phyloP scores from a whole-genome alignment of 2,329 filamentous ascomycete species.

The Zasmidium cellare region DNA sequence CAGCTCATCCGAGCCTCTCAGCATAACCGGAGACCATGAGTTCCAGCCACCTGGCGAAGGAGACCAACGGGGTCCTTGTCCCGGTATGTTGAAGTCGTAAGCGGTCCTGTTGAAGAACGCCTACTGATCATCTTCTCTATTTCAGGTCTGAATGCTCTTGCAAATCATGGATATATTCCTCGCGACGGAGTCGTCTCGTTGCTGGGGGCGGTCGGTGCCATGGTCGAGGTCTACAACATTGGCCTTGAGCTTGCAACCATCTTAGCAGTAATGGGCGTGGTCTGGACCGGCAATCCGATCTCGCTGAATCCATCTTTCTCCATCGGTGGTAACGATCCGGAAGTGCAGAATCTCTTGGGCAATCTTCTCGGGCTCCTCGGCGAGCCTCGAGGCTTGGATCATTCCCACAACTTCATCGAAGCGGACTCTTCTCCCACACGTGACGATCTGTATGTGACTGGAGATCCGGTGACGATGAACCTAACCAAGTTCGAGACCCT shows the following conservation, averaged over 20 bases:
- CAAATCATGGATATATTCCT: constrained; percentile 24
- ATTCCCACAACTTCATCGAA: constrained; percentile 59
- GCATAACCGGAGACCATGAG: constrained; percentile 9
- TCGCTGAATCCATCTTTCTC: constrained; percentile 42
- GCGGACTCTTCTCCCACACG: constrained; percentile 55
- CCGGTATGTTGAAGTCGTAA: neutral
- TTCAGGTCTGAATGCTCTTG: constrained; percentile 15
- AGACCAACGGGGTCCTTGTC: constrained; percentile 19
- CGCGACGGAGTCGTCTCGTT: constrained; percentile 20
- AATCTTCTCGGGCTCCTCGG: constrained; percentile 37
- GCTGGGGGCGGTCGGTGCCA: constrained; percentile 16
- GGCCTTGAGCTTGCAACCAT: constrained; percentile 31
- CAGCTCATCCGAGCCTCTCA: constrained; percentile 3
- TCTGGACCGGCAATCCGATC: constrained; percentile 36
- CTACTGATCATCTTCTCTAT: neutral
- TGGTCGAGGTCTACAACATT: constrained; percentile 29
- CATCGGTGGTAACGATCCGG: constrained; percentile 27
- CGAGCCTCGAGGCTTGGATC: constrained; percentile 39
- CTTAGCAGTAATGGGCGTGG: constrained; percentile 33
- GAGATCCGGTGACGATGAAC: constrained; percentile 54
- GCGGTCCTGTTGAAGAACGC: neutral
- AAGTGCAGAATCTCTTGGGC: constrained; percentile 44
- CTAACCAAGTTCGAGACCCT: constrained; percentile 53
- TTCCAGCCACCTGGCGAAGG: constrained; percentile 12
- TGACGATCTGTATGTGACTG: constrained; percentile 50